phyloP scores from a whole-genome alignment of 352 stramenopile species.

The Bremia lactucae region DNA sequence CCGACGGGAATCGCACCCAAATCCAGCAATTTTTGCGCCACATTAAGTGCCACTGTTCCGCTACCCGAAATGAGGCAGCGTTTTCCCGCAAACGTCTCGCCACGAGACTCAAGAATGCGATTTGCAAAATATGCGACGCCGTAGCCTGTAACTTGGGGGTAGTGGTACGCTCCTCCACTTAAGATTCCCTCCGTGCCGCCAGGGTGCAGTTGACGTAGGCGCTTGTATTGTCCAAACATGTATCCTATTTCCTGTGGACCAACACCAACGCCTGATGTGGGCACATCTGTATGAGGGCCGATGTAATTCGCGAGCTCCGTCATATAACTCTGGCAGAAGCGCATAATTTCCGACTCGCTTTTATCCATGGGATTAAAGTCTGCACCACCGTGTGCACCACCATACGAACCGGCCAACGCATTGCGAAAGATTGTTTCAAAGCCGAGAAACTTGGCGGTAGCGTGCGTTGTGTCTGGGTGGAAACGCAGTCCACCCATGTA shows the following conservation, averaged over 20 bases:
- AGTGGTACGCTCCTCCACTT: slow-evolving; percentile 82
- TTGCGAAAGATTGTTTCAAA: slow-evolving; percentile 97
- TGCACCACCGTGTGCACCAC: slow-evolving; percentile 81
- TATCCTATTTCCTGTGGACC: slow-evolving; percentile 91
- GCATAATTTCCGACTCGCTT: slow-evolving; percentile 94
- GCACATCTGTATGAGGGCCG: slow-evolving; percentile 91
- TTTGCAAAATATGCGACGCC: slow-evolving; percentile 94
- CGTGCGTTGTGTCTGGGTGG: slow-evolving; percentile 83
- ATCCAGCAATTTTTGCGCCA: slow-evolving; percentile 92
- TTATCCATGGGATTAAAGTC: slow-evolving; percentile 98
- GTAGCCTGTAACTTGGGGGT: slow-evolving; percentile 88
- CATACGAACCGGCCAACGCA: slow-evolving; percentile 77
- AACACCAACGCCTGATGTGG: slow-evolving; percentile 91
- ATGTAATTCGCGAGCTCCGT: slow-evolving; percentile 98
- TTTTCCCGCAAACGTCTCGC: slow-evolving; percentile 92
- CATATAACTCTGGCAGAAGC: slow-evolving; percentile 98
- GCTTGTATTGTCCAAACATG: slow-evolving; percentile 98
- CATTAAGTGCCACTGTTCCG: slow-evolving; percentile 89
- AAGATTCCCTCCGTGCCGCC: slow-evolving; percentile 80
- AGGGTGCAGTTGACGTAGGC: slow-evolving; percentile 80
- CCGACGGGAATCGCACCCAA: slow-evolving; percentile 93
- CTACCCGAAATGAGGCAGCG: slow-evolving; percentile 93
- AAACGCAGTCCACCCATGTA: slow-evolving; percentile 97
- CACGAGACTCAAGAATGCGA: slow-evolving; percentile 85
- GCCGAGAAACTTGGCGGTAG: slow-evolving; percentile 84